phyloP scores from a whole-genome alignment of 2,329 filamentous ascomycete genomes.

The Fusarium papillatum region DNA sequence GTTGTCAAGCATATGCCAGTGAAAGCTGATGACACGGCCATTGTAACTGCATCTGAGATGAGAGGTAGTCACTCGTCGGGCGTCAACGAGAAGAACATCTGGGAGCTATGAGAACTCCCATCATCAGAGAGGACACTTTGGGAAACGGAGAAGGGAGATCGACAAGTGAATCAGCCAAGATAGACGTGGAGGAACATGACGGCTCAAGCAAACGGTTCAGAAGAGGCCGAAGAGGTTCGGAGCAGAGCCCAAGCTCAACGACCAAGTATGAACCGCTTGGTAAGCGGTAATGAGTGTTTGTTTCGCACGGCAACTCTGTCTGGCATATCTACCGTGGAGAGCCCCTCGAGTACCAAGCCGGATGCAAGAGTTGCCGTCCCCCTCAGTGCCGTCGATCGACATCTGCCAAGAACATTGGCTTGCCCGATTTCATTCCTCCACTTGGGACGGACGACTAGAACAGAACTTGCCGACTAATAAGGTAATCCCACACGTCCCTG shows the following conservation, averaged over 20 bases:
- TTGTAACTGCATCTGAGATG: background rate
- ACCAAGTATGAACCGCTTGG: constrained; percentile 6
- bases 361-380: constrained; percentile 36
- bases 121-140: background rate
- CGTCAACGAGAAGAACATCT: background rate
- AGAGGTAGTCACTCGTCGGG: background rate
- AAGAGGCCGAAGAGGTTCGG: constrained; percentile 32
- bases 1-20: background rate
- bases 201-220: background rate
- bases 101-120: background rate
- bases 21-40: background rate
- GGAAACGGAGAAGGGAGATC: background rate
- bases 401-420: constrained; percentile 31
- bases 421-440: constrained; percentile 14
- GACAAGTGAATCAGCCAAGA: background rate
- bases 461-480: background rate
- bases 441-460: background rate
- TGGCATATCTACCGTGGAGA: background rate
- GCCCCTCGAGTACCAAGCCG: constrained; percentile 36
- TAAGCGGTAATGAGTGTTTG: constrained; percentile 13
- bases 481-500: background rate
- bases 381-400: constrained; percentile 27
- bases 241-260: background rate
- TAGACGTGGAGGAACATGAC: background rate
- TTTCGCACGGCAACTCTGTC: constrained; percentile 6